A percentile compares a stretch with the other conserved stretches of the same genome.
These are phyloP conservation scores for Phytopythium sindhum DNA, from an alignment of 352 stramenopile species.

Conservation along the genomic window DNA sequence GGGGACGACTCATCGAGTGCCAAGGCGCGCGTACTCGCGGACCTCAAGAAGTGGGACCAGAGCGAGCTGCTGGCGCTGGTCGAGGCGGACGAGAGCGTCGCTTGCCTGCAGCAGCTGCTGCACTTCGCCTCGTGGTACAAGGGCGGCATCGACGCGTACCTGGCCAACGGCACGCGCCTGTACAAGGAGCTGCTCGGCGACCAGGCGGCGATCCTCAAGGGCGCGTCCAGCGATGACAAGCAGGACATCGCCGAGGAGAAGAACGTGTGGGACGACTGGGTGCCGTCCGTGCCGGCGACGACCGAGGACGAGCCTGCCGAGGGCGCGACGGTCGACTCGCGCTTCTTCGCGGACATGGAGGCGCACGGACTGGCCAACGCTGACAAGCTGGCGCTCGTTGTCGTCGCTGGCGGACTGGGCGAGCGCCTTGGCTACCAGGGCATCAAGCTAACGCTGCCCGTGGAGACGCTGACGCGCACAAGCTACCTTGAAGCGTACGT, in stretches of 20 bases:
- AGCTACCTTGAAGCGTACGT: slow-evolving; percentile 94
- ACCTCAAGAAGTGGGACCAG: slow-evolving; percentile 38
- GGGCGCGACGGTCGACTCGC: slow-evolving; percentile 33
- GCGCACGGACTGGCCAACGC: slow-evolving; percentile 48
- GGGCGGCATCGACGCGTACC: slow-evolving; percentile 52
- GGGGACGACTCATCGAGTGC: slow-evolving; percentile 8
- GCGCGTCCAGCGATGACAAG: background rate
- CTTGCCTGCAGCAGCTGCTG: slow-evolving; percentile 40
- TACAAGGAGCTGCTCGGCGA: slow-evolving; percentile 27
- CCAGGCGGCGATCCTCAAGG: slow-evolving; percentile 8
- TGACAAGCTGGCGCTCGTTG: slow-evolving; percentile 90
- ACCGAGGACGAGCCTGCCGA: slow-evolving; percentile 14
- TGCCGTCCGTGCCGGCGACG: slow-evolving; percentile 41
- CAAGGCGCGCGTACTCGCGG: slow-evolving; percentile 15
- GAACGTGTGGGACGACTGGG: slow-evolving; percentile 36
- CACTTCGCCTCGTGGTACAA: slow-evolving; percentile 70
- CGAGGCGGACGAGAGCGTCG: slow-evolving; percentile 4
- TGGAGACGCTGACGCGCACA: slow-evolving; percentile 88
- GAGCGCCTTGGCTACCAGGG: slow-evolving; percentile 95
- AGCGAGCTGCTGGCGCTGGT: slow-evolving; percentile 37
- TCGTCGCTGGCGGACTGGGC: slow-evolving; percentile 96
- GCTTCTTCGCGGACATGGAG: slow-evolving; percentile 47
- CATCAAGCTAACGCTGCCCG: slow-evolving; percentile 96
- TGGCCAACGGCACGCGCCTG: slow-evolving; percentile 44
- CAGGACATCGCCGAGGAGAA: background rate